phyloP scores from a whole-genome alignment of 2,329 filamentous ascomycete species.

The Ilyonectria destructans region DNA sequence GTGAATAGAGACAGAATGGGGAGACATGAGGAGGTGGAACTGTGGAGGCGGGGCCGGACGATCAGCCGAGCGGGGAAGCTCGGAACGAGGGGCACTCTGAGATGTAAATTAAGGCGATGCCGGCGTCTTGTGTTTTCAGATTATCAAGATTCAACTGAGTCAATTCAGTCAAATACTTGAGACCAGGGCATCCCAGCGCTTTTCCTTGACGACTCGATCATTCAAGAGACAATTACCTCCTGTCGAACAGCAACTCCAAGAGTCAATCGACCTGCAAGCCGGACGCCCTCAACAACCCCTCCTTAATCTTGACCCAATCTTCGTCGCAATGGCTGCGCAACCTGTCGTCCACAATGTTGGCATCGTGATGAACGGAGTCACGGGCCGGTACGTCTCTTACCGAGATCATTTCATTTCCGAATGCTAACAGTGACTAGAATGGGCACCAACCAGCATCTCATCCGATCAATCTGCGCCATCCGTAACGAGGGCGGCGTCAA shows the following conservation, averaged over 20 bases:
- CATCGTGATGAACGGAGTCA: slow-evolving; percentile 9
- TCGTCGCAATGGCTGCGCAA: neutral
- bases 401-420: neutral
- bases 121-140: neutral
- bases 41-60: neutral
- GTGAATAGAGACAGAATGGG: neutral
- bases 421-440: neutral
- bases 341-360: slow-evolving; percentile 6
- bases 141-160: neutral
- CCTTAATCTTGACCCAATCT: neutral
- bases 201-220: neutral
- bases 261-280: neutral
- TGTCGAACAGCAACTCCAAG: neutral
- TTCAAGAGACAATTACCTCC: neutral
- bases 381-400: neutral
- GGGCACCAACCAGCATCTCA: slow-evolving; percentile 11
- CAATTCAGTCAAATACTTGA: neutral
- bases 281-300: neutral
- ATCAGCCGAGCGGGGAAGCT: slow-evolving; percentile 1
- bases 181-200: neutral
- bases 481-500: slow-evolving; percentile 7
- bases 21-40: neutral
- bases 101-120: neutral
- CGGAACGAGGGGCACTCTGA: neutral
- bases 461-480: slow-evolving; percentile 10